A percentile compares a stretch with the other conserved stretches of the same genome.
Evolutionary conservation across 2,329 filamentous ascomycete genomes (phyloP).

Genomic region (Stenocarpella maydis): DNA sequence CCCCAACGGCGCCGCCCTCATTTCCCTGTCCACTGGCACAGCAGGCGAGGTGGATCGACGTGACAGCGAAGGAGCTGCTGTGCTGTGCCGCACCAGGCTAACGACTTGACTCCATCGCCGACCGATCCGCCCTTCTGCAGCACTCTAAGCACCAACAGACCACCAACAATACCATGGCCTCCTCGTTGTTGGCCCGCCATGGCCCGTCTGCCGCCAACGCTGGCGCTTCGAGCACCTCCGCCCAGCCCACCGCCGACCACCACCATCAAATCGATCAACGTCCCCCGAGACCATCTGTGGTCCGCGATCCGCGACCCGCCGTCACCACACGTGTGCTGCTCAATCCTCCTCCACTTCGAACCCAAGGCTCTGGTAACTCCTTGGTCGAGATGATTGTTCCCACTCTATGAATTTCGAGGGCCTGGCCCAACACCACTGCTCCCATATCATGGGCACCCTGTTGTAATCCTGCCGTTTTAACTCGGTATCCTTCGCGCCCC

Average conservation of each 20-base stretch:
- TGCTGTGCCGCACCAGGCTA: conserved; percentile 11
- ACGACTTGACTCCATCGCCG: conserved; percentile 14
- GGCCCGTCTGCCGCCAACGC: neutral
- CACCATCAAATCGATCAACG: neutral
- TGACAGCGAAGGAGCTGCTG: conserved; percentile 18
- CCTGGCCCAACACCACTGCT: neutral
- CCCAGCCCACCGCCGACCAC: neutral
- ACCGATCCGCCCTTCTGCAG: conserved; percentile 16
- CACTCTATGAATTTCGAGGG: neutral
- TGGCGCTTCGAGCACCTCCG: neutral
- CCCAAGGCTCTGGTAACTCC: neutral
- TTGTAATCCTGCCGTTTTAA: too few species aligned
- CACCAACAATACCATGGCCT: conserved; percentile 9
- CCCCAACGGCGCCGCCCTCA: neutral
- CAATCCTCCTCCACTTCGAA: neutral
- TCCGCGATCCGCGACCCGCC: too few species aligned
- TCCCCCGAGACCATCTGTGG: neutral
- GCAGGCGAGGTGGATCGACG: conserved; percentile 9
- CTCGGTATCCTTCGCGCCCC: neutral
- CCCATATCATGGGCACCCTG: neutral
- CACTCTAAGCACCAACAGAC: conserved; percentile 2
- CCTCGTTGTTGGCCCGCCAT: neutral
- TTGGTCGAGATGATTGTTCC: neutral
- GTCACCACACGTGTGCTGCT: neutral
- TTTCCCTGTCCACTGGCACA: conserved; percentile 4